These are phyloP conservation scores for Xylaria hypoxylon DNA, from an alignment of 2,329 filamentous ascomycete species.

Conservation along the genomic window DNA sequence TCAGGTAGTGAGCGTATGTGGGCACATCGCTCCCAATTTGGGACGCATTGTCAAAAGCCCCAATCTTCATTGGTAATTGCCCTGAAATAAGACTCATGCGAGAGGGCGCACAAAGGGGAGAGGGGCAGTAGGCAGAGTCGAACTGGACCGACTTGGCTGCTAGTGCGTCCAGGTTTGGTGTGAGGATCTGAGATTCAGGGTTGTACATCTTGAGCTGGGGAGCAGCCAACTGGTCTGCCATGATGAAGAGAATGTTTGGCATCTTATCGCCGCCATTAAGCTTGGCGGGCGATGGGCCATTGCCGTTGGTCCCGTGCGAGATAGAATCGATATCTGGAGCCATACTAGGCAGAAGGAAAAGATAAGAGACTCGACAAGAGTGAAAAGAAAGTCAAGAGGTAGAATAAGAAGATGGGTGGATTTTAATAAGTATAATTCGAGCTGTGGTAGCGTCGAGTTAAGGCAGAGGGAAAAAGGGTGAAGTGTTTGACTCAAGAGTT, in stretches of 20 bases:
- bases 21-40: constrained; percentile 86
- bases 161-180: constrained; percentile 86
- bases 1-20: constrained; percentile 92
- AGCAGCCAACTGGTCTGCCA: constrained; percentile 95
- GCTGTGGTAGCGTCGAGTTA: neutral
- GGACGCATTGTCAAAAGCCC: constrained; percentile 90
- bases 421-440: constrained; percentile 16
- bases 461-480: neutral
- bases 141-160: constrained; percentile 88
- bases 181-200: constrained; percentile 87
- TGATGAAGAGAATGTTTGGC: constrained; percentile 91
- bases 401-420: neutral
- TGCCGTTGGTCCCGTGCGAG: constrained; percentile 55
- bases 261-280: constrained; percentile 53
- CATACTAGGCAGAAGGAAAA: constrained; percentile 55
- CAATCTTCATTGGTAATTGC: constrained; percentile 90
- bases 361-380: constrained; percentile 27
- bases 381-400: constrained; percentile 18
- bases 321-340: constrained; percentile 81
- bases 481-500: constrained; percentile 15
- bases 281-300: constrained; percentile 40
- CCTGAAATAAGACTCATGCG: constrained; percentile 96
- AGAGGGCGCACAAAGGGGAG: constrained; percentile 90
- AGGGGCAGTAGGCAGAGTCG: constrained; percentile 93
- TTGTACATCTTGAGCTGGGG: constrained; percentile 94